A percentile compares a stretch with the other conserved stretches of the same genome.
phyloP scores from a whole-genome alignment of 495 filamentous ascomycete genomes.

The Neurospora sp. region DNA sequence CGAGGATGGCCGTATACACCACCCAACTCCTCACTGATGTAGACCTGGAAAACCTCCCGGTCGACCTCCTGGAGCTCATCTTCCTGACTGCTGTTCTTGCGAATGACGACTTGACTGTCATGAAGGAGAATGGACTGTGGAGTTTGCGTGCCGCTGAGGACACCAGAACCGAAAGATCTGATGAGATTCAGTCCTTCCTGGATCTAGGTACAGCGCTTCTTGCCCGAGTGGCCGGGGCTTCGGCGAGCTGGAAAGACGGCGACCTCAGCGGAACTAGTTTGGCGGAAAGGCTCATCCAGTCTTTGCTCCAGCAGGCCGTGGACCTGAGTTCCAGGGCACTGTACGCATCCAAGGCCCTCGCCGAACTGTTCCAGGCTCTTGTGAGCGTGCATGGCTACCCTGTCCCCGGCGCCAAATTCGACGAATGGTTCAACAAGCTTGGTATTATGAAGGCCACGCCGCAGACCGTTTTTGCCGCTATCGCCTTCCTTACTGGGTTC shows the following conservation, averaged over 20 bases:
- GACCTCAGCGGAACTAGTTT: constrained; percentile 15
- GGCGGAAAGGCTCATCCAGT: constrained; percentile 25
- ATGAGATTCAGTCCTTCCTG: constrained; percentile 52
- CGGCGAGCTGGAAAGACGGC: constrained; percentile 21
- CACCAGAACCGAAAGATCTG: constrained; percentile 23
- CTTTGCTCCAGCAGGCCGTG: constrained; percentile 23
- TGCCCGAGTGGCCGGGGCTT: constrained; percentile 30
- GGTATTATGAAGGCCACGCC: constrained; percentile 30
- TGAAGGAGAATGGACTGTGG: constrained; percentile 28
- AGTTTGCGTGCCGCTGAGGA: constrained; percentile 25
- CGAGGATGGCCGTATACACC: constrained; percentile 63
- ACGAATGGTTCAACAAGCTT: constrained; percentile 30
- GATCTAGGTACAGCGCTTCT: constrained; percentile 46
- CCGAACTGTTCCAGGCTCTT: constrained; percentile 29
- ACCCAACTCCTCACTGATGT: constrained; percentile 39
- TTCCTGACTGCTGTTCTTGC: constrained; percentile 30
- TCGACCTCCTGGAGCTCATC: constrained; percentile 31
- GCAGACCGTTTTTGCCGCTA: constrained; percentile 34
- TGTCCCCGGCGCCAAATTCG: constrained; percentile 13
- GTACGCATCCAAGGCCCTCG: constrained; percentile 40
- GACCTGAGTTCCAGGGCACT: constrained; percentile 26
- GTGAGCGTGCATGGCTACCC: constrained; percentile 27
- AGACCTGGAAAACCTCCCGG: constrained; percentile 18
- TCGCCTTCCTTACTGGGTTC: constrained; percentile 45
- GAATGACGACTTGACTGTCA: constrained; percentile 33